Percentiles rank a stretch among this genome's conserved stretches.
These are phyloP conservation scores for Streptanthus diversifolius DNA, from an alignment of 345 rosid genomes.

Conservation along the genomic window DNA sequence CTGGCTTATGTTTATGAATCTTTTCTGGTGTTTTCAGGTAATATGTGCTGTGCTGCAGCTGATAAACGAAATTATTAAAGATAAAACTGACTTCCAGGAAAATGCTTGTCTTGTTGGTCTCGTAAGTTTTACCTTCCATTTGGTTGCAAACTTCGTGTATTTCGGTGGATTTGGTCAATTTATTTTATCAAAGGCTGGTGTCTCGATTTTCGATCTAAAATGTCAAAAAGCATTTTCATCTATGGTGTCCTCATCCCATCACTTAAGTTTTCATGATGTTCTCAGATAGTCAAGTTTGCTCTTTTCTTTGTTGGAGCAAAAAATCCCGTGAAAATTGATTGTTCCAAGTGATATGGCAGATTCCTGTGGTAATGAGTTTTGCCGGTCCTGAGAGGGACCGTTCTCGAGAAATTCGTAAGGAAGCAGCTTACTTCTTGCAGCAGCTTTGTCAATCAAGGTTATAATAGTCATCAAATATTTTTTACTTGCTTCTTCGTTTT, in stretches of 20 bases:
- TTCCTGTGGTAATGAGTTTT: slow-evolving; percentile 77
- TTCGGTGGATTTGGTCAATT: background rate
- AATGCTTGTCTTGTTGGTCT: slow-evolving; percentile 98
- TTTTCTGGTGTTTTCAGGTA: slow-evolving; percentile 53
- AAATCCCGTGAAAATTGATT: background rate
- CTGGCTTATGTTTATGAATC: slow-evolving; percentile 17
- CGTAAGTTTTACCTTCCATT: slow-evolving; percentile 41
- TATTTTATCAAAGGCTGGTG: background rate
- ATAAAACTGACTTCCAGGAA: slow-evolving; percentile 84
- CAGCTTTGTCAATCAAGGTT: slow-evolving; percentile 98
- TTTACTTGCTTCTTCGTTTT: background rate
- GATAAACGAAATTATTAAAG: slow-evolving; percentile 74
- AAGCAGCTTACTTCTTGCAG: slow-evolving; percentile 90
- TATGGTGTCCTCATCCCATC: background rate
- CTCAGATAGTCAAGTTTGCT: background rate
- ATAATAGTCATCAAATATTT: slow-evolving; percentile 6
- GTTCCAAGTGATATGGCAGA: slow-evolving; percentile 43
- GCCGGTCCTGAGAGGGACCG: slow-evolving; percentile 67
- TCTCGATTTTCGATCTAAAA: background rate
- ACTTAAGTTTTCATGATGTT: background rate
- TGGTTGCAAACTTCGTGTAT: background rate
- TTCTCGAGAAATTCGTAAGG: slow-evolving; percentile 87
- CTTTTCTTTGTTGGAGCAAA: background rate
- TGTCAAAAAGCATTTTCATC: background rate
- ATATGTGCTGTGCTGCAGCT: slow-evolving; percentile 86